These are phyloP conservation scores for Medicago arabica DNA, from an alignment of 306 rosid genomes.

Conservation along the genomic window DNA sequence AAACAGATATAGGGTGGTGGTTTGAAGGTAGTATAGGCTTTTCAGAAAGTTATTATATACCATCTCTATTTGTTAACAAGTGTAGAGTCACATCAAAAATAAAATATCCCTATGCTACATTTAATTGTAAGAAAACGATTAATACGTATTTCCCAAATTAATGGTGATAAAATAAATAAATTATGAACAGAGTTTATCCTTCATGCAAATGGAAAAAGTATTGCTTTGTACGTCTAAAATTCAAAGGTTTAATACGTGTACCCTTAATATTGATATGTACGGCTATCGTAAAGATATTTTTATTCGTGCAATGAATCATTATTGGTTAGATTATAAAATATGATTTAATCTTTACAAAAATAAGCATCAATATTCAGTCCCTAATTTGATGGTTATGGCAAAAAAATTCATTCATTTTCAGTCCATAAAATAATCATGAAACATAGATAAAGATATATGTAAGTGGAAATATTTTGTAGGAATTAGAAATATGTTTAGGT, in stretches of 20 bases:
- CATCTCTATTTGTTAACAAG: constrained; percentile 29
- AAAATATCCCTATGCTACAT: background rate
- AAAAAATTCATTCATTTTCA: too few species aligned
- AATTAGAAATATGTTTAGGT: too few species aligned
- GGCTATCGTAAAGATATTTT: background rate
- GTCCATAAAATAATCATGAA: background rate
- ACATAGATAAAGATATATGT: too few species aligned
- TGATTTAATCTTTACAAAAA: too few species aligned
- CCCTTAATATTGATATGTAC: background rate
- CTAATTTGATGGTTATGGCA: background rate
- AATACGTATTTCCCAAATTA: background rate
- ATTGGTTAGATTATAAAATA: too few species aligned
- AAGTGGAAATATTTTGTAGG: too few species aligned
- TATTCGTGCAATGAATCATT: background rate
- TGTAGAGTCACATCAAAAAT: constrained; percentile 24
- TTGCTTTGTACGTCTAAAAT: background rate
- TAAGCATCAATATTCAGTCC: background rate
- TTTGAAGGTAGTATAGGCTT: constrained; percentile 33
- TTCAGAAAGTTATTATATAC: constrained; percentile 28
- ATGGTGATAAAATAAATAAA: background rate
- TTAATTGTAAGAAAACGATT: constrained; percentile 4
- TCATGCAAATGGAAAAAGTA: background rate
- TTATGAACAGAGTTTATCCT: background rate
- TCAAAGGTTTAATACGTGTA: background rate
- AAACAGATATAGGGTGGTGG: background rate